A percentile compares a stretch with the other conserved stretches of the same genome.
Evolutionary conservation across 2,329 filamentous ascomycete genomes (phyloP).

Genomic region (Paramyrothecium sp.): DNA sequence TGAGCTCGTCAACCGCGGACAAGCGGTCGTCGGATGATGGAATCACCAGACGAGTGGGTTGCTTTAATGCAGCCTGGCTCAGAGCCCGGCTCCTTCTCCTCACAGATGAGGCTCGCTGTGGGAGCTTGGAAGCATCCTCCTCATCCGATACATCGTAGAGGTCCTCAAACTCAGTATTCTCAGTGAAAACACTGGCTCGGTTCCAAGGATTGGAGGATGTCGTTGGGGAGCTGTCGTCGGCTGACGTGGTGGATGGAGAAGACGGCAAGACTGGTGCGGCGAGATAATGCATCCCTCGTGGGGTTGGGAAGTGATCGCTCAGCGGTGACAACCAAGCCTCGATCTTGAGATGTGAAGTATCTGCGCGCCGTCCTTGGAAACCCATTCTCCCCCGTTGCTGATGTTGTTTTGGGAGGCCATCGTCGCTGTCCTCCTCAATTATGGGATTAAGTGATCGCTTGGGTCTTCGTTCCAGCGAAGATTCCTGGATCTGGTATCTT

Average conservation of each 20-base stretch:
- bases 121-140: slow-evolving; percentile 47
- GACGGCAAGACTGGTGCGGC: slow-evolving; percentile 61
- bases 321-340: slow-evolving; percentile 58
- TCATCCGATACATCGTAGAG: slow-evolving; percentile 85
- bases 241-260: slow-evolving; percentile 55
- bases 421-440: slow-evolving; percentile 56
- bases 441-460: slow-evolving; percentile 61
- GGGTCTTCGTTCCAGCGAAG: slow-evolving; percentile 56
- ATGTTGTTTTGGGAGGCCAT: slow-evolving; percentile 19
- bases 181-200: slow-evolving; percentile 60
- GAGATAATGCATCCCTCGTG: slow-evolving; percentile 65
- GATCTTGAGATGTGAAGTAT: slow-evolving; percentile 46
- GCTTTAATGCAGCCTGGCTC: slow-evolving; percentile 14
- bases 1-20: slow-evolving; percentile 43
- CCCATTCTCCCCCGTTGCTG: slow-evolving; percentile 1
- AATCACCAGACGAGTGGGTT: slow-evolving; percentile 49
- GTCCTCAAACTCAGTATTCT: slow-evolving; percentile 77
- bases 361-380: slow-evolving; percentile 22
- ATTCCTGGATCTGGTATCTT: slow-evolving; percentile 44
- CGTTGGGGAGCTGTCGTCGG: slow-evolving; percentile 52
- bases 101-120: slow-evolving; percentile 25
- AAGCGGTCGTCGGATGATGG: slow-evolving; percentile 38
- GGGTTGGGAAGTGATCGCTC: slow-evolving; percentile 69
- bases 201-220: slow-evolving; percentile 62
- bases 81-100: slow-evolving; percentile 39